Conservation (phyloP, 1,284 basidiomycete genomes). For the Chalciporus sp. region DNA sequence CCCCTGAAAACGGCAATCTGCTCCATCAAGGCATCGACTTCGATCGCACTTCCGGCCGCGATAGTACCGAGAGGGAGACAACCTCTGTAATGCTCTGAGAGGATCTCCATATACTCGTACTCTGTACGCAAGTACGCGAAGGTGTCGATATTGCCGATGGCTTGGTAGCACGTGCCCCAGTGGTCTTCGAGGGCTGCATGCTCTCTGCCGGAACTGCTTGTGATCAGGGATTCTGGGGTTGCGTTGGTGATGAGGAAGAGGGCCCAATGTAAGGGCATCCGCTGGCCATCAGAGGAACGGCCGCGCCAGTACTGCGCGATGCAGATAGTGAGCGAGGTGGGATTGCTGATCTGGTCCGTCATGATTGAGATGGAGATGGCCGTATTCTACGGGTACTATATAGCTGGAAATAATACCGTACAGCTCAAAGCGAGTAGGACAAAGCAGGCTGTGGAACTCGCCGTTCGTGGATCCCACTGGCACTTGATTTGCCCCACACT, state of each 20-base stretch:
- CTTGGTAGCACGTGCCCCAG: slow-evolving; percentile 34
- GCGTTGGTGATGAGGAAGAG: slow-evolving; percentile 32
- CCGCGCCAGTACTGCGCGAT: slow-evolving; percentile 36
- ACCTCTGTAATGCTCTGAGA: slow-evolving; percentile 29
- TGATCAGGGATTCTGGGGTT: slow-evolving; percentile 21
- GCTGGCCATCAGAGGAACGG: slow-evolving; percentile 22
- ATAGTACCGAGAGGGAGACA: slow-evolving; percentile 30
- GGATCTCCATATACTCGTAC: slow-evolving; percentile 36
- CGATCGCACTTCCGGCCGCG: slow-evolving; percentile 9
- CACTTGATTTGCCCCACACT: no score
- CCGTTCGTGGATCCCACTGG: no score
- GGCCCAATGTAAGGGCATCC: slow-evolving; percentile 34
- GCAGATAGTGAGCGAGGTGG: slow-evolving; percentile 30
- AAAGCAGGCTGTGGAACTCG: slow-evolving; percentile 15
- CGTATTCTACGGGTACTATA: slow-evolving; percentile 8
- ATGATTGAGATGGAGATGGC: slow-evolving; percentile 9
- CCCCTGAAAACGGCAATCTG: slow-evolving; percentile 28
- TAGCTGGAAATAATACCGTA: slow-evolving; percentile 4
- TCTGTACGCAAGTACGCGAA: slow-evolving; percentile 30
- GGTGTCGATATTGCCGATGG: slow-evolving; percentile 32
- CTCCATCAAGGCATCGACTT: slow-evolving; percentile 23
- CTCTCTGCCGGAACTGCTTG: slow-evolving; percentile 27
- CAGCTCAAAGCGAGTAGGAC: neutral
- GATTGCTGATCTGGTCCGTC: slow-evolving; percentile 17
- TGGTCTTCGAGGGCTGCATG: slow-evolving; percentile 28